phyloP scores from a whole-genome alignment of 768 basidiomycete genomes.

The Trametes villosa region DNA sequence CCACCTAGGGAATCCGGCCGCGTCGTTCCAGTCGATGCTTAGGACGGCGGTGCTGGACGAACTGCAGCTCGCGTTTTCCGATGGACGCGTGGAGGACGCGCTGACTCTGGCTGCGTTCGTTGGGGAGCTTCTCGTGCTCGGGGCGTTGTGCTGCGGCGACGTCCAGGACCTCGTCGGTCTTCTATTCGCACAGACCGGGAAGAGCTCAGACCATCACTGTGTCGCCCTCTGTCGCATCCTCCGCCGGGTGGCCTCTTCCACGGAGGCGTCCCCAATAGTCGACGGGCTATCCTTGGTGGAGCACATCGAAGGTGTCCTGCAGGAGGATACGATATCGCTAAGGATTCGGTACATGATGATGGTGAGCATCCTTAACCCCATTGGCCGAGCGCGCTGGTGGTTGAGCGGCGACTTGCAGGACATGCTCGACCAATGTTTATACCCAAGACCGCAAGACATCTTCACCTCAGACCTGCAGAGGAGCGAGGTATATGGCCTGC shows the following conservation, averaged over 20 bases:
- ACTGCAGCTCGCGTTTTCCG: conserved; percentile 6
- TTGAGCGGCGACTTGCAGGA: conserved; percentile 17
- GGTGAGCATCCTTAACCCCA: conserved; percentile 19
- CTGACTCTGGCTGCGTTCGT: conserved; percentile 21
- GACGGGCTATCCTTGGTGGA: conserved; percentile 21
- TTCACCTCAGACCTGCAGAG: conserved; percentile 29
- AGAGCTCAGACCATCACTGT: conserved; percentile 19
- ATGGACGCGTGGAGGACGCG: background rate
- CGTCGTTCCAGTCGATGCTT: conserved; percentile 22
- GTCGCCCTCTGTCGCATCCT: conserved; percentile 29
- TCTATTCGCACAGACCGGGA: conserved; percentile 21
- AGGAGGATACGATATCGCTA: conserved; percentile 27
- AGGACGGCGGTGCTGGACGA: conserved; percentile 15
- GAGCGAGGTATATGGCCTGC: conserved; percentile 30
- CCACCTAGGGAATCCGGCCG: conserved; percentile 26
- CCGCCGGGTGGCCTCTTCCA: conserved; percentile 22
- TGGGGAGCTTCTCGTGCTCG: conserved; percentile 31
- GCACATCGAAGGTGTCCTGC: conserved; percentile 23
- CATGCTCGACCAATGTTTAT: conserved; percentile 26
- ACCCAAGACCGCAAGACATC: conserved; percentile 28
- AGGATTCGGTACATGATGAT: conserved; percentile 31
- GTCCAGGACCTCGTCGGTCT: conserved; percentile 25
- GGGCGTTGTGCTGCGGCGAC: conserved; percentile 27
- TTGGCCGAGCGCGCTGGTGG: background rate
- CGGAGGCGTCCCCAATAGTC: conserved; percentile 29